A percentile compares a stretch with the other conserved stretches of the same genome.
These are phyloP conservation scores for Stenocarpella maydis DNA, from an alignment of 2,329 filamentous ascomycete species.

Conservation along the genomic window DNA sequence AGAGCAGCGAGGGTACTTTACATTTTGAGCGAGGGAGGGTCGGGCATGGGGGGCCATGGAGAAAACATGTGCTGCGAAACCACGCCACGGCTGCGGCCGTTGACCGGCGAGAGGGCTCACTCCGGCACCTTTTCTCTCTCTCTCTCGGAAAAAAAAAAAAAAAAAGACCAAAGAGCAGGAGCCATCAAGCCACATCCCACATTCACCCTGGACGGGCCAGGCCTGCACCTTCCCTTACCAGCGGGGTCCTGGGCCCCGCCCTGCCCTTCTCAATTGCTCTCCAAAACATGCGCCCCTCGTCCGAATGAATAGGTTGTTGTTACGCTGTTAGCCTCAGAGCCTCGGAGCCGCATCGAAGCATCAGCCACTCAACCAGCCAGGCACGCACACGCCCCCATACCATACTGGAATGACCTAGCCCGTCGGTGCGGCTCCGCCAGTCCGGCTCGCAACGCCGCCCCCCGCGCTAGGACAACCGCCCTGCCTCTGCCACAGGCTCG, in stretches of 20 bases:
- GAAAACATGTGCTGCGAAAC: constrained; percentile 18
- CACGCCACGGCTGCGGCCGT: constrained; percentile 31
- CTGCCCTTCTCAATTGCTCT: not conserved
- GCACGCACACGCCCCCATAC: too few relatives aligned
- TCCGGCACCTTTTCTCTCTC: not conserved
- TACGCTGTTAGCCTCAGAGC: not conserved
- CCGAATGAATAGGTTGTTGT: not conserved
- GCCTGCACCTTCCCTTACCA: too few relatives aligned
- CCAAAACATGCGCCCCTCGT: constrained; percentile 7
- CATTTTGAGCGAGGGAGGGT: not conserved
- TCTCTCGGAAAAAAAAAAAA: too few relatives aligned
- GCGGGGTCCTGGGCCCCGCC: not conserved
- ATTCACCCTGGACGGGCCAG: too few relatives aligned
- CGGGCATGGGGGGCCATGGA: not conserved
- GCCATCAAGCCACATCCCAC: constrained; percentile 27
- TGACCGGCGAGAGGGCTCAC: not conserved
- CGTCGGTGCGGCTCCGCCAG: constrained; percentile 27
- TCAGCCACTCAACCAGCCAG: too few relatives aligned
- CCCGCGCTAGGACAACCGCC: constrained; percentile 20
- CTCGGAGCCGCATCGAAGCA: constrained; percentile 25
- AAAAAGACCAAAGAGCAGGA: not conserved
- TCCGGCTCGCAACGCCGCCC: constrained; percentile 14
- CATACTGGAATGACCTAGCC: too few relatives aligned
- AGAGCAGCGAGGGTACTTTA: constrained; percentile 22
- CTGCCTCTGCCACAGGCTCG: not conserved